A percentile compares a stretch with the other conserved stretches of the same genome.
Conservation (phyloP, 768 basidiomycete species). For the Suillus occidentalis region DNA sequence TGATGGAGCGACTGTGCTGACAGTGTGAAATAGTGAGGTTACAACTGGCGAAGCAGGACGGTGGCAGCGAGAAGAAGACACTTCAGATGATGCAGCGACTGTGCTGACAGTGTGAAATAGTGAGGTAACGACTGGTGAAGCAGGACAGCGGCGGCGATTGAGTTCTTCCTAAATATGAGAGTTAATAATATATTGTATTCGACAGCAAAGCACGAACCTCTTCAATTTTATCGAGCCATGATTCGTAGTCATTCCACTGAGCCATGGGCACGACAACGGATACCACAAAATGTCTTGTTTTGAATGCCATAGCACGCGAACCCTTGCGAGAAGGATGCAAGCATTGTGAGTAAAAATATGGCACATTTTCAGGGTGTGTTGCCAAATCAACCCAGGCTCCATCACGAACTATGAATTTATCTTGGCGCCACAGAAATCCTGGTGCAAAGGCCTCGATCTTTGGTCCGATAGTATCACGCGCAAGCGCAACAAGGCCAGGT, state of each 20-base stretch:
- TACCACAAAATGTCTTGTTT: slow-evolving; percentile 3
- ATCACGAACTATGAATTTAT: not conserved
- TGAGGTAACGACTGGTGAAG: no score
- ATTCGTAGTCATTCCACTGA: not conserved
- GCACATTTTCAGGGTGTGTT: not conserved
- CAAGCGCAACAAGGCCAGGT: not conserved
- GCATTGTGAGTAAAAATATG: slow-evolving; percentile 10
- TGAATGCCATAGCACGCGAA: slow-evolving; percentile 3
- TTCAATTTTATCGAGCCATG: not conserved
- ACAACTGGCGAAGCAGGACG: no score
- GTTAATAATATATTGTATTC: not conserved
- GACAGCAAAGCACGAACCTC: not conserved
- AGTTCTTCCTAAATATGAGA: not conserved
- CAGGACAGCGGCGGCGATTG: no score
- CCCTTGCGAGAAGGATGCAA: slow-evolving; percentile 1
- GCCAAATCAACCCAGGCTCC: slow-evolving; percentile 8
- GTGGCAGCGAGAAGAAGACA: no score
- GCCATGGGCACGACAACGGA: slow-evolving; percentile 6
- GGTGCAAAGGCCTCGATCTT: slow-evolving; percentile 1
- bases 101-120: no score
- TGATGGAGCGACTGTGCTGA: no score
- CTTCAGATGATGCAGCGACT: no score
- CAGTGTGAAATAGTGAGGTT: no score
- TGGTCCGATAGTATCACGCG: not conserved
- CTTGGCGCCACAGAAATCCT: not conserved